Conservation (phyloP, 2,329 filamentous ascomycete species). For the Alternaria panax region DNA sequence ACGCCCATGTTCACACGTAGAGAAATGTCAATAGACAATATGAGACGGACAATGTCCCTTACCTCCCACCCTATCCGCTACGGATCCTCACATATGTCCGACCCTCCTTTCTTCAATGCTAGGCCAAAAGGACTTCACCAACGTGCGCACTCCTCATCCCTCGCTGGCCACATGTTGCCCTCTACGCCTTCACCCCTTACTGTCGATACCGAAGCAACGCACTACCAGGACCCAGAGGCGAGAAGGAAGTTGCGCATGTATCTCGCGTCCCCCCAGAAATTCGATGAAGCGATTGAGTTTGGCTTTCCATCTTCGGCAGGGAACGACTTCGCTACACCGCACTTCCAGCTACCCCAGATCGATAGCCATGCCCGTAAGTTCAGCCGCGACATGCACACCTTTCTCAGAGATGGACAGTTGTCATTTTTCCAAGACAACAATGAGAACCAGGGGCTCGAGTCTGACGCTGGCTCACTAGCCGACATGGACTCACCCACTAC, state of each 20-base stretch:
- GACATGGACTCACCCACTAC: slow-evolving; percentile 49
- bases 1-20: slow-evolving; percentile 27
- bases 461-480: slow-evolving; percentile 42
- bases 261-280: slow-evolving; percentile 88
- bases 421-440: slow-evolving; percentile 50
- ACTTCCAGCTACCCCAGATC: slow-evolving; percentile 45
- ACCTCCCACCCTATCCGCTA: slow-evolving; percentile 68
- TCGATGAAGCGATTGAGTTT: slow-evolving; percentile 93
- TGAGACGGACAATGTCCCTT: slow-evolving; percentile 73
- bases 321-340: slow-evolving; percentile 28
- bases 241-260: slow-evolving; percentile 85
- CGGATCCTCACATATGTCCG: slow-evolving; percentile 57
- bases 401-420: slow-evolving; percentile 64
- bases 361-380: slow-evolving; percentile 50
- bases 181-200: slow-evolving; percentile 37
- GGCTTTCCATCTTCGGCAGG: slow-evolving; percentile 74
- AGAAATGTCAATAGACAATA: slow-evolving; percentile 23
- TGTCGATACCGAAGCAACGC: slow-evolving; percentile 74
- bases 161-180: slow-evolving; percentile 39
- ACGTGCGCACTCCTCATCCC: slow-evolving; percentile 41
- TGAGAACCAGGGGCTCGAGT: slow-evolving; percentile 43
- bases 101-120: slow-evolving; percentile 42
- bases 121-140: slow-evolving; percentile 42
- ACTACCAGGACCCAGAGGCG: slow-evolving; percentile 91
- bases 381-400: slow-evolving; percentile 64